Percentiles rank a stretch among this genome's conserved stretches.
These are phyloP conservation scores for Eimeria necatrix DNA, from an alignment of 169 alveolate species.

Conservation along the genomic window DNA sequence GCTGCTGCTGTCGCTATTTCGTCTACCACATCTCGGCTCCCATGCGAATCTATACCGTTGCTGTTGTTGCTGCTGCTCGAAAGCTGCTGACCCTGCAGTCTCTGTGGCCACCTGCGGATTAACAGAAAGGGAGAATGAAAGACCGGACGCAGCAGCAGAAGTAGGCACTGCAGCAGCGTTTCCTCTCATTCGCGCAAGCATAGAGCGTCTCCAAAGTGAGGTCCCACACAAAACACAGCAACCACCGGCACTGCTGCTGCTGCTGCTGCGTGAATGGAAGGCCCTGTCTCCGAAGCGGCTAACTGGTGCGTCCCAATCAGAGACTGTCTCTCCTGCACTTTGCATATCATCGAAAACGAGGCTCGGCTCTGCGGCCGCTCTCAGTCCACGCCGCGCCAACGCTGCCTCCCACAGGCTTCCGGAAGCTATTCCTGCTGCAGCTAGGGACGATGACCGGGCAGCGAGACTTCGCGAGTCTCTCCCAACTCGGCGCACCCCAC, in stretches of 20 bases:
- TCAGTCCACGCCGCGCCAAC: slow-evolving; percentile 9
- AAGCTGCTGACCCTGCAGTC: not conserved
- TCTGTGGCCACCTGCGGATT: not conserved
- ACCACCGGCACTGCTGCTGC: slow-evolving; percentile 1
- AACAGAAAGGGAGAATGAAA: not conserved
- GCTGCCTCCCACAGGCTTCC: slow-evolving; percentile 56
- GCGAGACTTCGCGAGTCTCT: slow-evolving; percentile 14
- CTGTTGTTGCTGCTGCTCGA: slow-evolving; percentile 18
- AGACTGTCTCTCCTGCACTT: slow-evolving; percentile 57
- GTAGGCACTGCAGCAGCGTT: not conserved
- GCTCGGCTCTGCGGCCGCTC: not conserved
- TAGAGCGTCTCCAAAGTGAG: not conserved
- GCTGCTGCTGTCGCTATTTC: slow-evolving; percentile 65
- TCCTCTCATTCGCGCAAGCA: not conserved
- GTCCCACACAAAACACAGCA: slow-evolving; percentile 37
- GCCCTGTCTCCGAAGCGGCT: slow-evolving; percentile 26
- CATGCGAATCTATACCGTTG: not conserved
- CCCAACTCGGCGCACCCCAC: not conserved
- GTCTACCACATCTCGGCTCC: not conserved
- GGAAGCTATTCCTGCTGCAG: slow-evolving; percentile 19
- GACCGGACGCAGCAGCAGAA: slow-evolving; percentile 22
- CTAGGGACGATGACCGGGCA: not conserved
- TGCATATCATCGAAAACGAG: not conserved
- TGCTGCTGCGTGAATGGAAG: slow-evolving; percentile 29
- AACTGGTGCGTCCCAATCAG: slow-evolving; percentile 3